Evolutionary conservation across 2,329 filamentous ascomycete genomes (phyloP).

Genomic region (Claviceps sp.): DNA sequence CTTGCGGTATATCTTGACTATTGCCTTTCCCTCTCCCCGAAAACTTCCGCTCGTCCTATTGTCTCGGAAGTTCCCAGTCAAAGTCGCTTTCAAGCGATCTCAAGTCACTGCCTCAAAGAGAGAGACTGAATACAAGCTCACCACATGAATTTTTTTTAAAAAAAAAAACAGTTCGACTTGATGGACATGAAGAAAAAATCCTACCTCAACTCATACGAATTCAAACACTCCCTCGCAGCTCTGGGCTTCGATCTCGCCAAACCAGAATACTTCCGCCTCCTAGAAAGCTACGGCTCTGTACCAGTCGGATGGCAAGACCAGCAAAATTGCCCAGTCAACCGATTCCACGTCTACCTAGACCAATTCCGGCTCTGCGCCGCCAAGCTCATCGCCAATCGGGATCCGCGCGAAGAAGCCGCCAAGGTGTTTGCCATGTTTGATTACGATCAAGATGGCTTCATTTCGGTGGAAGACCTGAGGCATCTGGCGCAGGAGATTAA

Average conservation of each 20-base stretch:
- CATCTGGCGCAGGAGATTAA: conserved; percentile 82
- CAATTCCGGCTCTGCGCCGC: conserved; percentile 60
- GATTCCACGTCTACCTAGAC: conserved; percentile 36
- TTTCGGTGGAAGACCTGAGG: conserved; percentile 77
- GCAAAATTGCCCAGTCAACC: conserved; percentile 28
- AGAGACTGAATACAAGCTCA: neutral
- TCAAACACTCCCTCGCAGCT: conserved; percentile 90
- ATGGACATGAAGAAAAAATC: conserved; percentile 96
- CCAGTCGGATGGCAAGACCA: conserved; percentile 42
- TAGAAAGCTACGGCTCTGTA: conserved; percentile 68
- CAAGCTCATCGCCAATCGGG: conserved; percentile 64
- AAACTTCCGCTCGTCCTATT: neutral
- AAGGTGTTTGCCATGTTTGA: conserved; percentile 91
- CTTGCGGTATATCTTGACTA: neutral
- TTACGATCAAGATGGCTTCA: conserved; percentile 78
- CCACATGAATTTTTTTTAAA: neutral
- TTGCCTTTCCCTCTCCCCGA: neutral
- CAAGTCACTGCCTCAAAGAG: neutral
- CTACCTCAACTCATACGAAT: conserved; percentile 93
- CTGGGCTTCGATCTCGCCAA: conserved; percentile 89
- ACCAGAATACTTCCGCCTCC: conserved; percentile 65
- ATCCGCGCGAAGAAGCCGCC: conserved; percentile 82
- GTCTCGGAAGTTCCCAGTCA: conserved; percentile 7
- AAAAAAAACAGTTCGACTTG: conserved; percentile 57
- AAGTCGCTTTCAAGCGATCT: neutral